Percentiles rank a stretch among this genome's conserved stretches.
These are phyloP conservation scores for Malassezia yamatoensis DNA, from an alignment of 1,284 basidiomycete genomes.

Conservation along the genomic window DNA sequence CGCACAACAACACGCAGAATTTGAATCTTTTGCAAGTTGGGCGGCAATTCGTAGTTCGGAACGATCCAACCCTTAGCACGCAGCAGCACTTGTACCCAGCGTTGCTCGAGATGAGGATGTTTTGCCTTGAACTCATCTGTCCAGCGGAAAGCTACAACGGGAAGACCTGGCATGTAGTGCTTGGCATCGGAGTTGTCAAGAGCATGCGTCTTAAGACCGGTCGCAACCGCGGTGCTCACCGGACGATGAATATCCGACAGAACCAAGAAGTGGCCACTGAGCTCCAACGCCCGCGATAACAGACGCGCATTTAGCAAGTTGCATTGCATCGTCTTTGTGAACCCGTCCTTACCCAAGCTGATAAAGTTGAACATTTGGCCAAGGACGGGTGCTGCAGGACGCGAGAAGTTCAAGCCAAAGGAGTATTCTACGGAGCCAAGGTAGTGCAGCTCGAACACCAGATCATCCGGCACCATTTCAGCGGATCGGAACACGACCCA, in stretches of 20 bases:
- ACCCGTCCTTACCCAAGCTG: conserved; percentile 43
- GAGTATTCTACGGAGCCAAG: conserved; percentile 48
- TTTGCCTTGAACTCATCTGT: conserved; percentile 54
- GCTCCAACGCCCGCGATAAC: conserved; percentile 74
- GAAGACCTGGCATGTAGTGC: conserved; percentile 67
- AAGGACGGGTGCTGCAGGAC: conserved; percentile 79
- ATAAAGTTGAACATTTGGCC: conserved; percentile 74
- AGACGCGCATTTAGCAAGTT: conserved; percentile 70
- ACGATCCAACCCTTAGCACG: conserved; percentile 64
- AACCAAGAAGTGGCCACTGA: conserved; percentile 61
- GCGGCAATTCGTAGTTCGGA: conserved; percentile 40
- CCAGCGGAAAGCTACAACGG: conserved; percentile 81
- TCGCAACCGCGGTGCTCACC: conserved; percentile 32
- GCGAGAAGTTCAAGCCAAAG: conserved; percentile 89
- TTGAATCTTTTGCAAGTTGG: conserved; percentile 30
- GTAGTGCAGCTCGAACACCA: conserved; percentile 75
- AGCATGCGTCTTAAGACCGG: conserved; percentile 49
- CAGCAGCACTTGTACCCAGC: conserved; percentile 75
- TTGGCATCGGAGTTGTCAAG: conserved; percentile 48
- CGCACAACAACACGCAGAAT: conserved; percentile 44
- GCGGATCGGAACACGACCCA: conserved; percentile 41
- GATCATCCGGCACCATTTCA: conserved; percentile 51
- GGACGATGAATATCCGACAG: conserved; percentile 51
- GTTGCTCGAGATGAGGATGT: conserved; percentile 55
- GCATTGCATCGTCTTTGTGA: conserved; percentile 54